Conservation (phyloP, 2,329 filamentous ascomycete species). For the Pseudogymnoascus sp. region DNA sequence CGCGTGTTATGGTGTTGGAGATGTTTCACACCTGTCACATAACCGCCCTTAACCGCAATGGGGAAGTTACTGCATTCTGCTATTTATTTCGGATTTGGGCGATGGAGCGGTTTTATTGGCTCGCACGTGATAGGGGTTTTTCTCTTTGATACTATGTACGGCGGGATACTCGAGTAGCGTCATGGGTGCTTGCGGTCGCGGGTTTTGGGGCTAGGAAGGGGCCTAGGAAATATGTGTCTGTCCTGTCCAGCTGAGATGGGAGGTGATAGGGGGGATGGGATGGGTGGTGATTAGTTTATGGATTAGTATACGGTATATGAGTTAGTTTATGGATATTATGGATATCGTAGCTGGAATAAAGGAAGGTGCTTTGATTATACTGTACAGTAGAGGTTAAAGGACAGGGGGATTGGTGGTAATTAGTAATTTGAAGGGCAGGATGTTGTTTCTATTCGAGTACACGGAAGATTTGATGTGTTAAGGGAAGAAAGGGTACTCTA, state of each 20-base stretch:
- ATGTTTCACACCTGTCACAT: conserved; percentile 1
- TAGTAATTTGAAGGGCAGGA: background rate
- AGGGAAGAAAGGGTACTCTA: too few relatives aligned
- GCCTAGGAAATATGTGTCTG: background rate
- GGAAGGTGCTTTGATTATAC: background rate
- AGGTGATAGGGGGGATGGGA: background rate
- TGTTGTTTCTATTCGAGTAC: background rate
- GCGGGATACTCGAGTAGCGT: background rate
- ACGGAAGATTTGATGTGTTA: background rate
- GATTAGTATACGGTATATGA: background rate
- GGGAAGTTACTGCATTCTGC: background rate
- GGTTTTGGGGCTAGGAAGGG: background rate
- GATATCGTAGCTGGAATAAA: background rate
- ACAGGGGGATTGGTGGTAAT: background rate
- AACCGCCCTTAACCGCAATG: background rate
- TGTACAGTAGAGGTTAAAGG: background rate
- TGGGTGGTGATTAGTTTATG: background rate
- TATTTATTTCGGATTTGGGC: background rate
- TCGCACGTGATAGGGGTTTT: background rate
- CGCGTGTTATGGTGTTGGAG: background rate
- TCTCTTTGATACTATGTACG: background rate
- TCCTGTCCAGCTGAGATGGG: background rate
- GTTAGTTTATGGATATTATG: background rate
- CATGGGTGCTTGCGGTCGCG: background rate
- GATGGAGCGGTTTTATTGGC: background rate